Evolutionary conservation across 305 asterid genomes (phyloP).

Genomic region (Solanum hybrid): DNA sequence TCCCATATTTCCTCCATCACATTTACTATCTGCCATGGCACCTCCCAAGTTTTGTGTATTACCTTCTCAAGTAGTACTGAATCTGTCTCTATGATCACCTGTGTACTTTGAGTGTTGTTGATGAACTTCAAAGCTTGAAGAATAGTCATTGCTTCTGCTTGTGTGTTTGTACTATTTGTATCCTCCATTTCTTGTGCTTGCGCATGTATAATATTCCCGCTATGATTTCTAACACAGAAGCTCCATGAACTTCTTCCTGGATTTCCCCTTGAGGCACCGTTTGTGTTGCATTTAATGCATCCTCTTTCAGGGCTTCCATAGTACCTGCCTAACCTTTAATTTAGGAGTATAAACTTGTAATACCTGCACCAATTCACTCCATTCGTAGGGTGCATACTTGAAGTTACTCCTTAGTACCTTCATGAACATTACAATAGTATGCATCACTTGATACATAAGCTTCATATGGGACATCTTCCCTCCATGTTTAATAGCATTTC

Average conservation of each 20-base stretch:
- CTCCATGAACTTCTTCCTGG: background rate
- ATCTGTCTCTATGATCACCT: background rate
- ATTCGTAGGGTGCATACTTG: background rate
- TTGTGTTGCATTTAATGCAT: background rate
- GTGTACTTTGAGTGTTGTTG: background rate
- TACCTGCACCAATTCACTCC: background rate
- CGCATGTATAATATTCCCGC: background rate
- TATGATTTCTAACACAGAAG: background rate
- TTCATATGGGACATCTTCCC: background rate
- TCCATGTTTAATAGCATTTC: background rate
- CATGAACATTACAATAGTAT: background rate
- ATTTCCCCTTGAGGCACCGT: background rate
- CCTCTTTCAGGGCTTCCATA: background rate
- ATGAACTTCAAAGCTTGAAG: background rate
- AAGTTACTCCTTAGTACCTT: background rate
- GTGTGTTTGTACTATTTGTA: background rate
- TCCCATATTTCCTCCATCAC: background rate
- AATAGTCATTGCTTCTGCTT: background rate
- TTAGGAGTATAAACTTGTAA: background rate
- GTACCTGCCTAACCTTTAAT: background rate
- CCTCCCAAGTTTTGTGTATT: background rate
- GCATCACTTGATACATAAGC: background rate
- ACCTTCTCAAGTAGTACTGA: background rate
- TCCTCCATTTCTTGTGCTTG: background rate
- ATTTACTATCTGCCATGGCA: background rate